Evolutionary conservation across 805 yeast species (phyloP), one percentile per base, ranked within the genome.

Genomic region (Lipomyces yamadae): DNA sequence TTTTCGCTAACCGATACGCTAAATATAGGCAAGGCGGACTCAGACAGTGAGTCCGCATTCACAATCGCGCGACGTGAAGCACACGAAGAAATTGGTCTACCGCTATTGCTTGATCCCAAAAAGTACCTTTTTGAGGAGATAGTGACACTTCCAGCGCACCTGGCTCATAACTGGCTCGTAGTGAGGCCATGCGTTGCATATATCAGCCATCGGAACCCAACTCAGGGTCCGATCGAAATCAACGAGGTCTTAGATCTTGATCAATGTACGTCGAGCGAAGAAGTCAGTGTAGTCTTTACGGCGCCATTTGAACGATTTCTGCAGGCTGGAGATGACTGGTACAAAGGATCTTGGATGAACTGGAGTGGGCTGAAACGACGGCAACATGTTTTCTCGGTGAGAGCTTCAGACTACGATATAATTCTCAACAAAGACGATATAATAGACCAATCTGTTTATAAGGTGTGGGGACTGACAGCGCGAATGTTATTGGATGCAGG

Each of bases 21-120:
- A 95, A 61, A 93, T 89, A 48, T 94, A 13, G 96, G 97, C 5
- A 91, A 89, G 74, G 92, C 96, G 3, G 98, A 93, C 76, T 74
- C 72, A 54, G 72, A 42, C 5, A 86, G 83, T 0, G 80, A 84
- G 24, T 92, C 91, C 72, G 91, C 90, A 65, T 88, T 89, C 82
- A 83, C 84, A 56, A 88, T 89, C 52, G 89, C 97, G 0, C 81
- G 96, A 66, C 80, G 98, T 39, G 98, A 93, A 76, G 86, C 92
- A 68, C 84, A 83, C 64, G 98, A 93, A 75, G 98, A 93, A 75
- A 90, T 93, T 60, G 97, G 97, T 0, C 76, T 91, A 59, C 65
- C 58, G 56, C 63, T 54, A 48, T 18, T 30, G 82, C 84, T 10
- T 76, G 81, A 15, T 53, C 13, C 30, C 35, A 77, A 82, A 72